Conservation (phyloP, 1,284 basidiomycete genomes). For the Ganoderma lingzhi region DNA sequence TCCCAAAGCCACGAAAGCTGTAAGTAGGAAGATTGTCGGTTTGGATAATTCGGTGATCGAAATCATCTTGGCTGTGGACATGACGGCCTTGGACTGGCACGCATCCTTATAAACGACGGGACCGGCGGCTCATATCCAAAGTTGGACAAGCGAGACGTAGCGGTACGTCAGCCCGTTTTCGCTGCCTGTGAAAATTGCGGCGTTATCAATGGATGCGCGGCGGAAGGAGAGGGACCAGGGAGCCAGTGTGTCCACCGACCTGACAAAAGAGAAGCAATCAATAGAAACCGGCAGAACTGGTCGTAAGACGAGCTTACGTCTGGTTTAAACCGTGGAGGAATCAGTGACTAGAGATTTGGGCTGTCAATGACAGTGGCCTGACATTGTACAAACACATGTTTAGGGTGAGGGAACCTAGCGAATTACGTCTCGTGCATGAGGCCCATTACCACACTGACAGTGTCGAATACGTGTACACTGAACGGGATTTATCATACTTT, state of each 20-base stretch:
- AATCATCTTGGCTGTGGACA: neutral
- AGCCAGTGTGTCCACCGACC: neutral
- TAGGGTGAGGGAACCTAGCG: neutral
- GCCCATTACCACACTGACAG: neutral
- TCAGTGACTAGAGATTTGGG: neutral
- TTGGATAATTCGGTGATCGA: too few relatives aligned
- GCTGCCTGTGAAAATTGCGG: neutral
- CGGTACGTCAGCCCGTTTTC: neutral
- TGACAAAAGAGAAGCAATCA: neutral
- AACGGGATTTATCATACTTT: neutral
- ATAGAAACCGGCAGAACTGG: neutral
- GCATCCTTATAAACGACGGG: neutral
- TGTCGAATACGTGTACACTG: neutral
- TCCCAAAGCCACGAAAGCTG: neutral
- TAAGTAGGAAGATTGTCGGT: neutral
- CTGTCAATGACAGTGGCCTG: neutral
- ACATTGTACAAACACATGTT: neutral
- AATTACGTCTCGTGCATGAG: neutral
- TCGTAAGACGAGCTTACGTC: neutral
- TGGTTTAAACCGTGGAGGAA: neutral
- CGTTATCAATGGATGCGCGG: neutral
- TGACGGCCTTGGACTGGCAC: neutral
- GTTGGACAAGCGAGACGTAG: neutral
- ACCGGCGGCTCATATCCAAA: neutral
- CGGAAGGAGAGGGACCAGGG: neutral